These are phyloP conservation scores for Arbutus unedo DNA, from an alignment of 148 eudicot species.

Conservation along the genomic window DNA sequence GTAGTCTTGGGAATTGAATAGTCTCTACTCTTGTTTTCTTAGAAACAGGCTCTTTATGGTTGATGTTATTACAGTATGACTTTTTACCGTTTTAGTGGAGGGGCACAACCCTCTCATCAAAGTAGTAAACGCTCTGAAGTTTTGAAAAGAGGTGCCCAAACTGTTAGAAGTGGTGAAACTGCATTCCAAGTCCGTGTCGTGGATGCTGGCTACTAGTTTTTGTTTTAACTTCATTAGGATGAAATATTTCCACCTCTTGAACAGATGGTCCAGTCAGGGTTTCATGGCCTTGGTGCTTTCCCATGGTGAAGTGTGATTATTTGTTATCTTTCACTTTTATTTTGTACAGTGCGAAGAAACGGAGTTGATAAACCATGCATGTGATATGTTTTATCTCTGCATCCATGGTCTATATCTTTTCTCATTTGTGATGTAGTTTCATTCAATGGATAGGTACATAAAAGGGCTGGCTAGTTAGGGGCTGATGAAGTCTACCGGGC, in stretches of 20 bases:
- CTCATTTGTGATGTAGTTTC: constrained; percentile 30
- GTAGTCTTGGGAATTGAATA: neutral
- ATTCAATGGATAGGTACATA: constrained; percentile 48
- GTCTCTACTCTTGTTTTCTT: neutral
- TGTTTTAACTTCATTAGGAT: neutral
- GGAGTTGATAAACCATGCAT: neutral
- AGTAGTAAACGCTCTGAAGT: too few relatives aligned
- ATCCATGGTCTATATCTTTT: neutral
- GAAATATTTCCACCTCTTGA: neutral
- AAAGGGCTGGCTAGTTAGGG: constrained; percentile 53
- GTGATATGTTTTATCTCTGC: neutral
- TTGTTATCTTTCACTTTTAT: neutral
- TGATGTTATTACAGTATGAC: neutral
- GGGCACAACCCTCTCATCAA: too few relatives aligned
- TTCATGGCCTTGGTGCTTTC: neutral
- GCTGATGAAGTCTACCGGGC: constrained; percentile 76
- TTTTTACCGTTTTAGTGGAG: neutral
- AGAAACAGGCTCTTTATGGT: neutral
- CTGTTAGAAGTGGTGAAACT: neutral
- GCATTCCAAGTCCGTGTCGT: neutral
- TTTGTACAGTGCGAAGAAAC: neutral
- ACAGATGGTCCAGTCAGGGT: neutral
- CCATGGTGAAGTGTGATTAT: neutral
- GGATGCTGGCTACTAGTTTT: neutral
- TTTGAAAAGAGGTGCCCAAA: neutral